phyloP scores from a whole-genome alignment of 2,329 filamentous ascomycete genomes.

The Ophiostoma novo-ulmi region DNA sequence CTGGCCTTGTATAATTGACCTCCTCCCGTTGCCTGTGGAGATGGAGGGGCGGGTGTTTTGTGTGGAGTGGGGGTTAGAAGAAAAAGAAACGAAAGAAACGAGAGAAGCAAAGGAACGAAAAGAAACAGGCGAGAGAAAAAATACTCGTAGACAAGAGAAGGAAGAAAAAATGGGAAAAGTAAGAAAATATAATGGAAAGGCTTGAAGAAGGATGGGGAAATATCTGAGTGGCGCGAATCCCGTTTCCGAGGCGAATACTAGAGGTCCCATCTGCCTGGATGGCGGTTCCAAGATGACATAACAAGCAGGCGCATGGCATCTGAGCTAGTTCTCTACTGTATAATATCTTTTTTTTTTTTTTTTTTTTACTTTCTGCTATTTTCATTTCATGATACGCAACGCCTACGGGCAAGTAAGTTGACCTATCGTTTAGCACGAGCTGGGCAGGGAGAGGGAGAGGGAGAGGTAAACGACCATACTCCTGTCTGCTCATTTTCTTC shows the following conservation, averaged over 20 bases:
- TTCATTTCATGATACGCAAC: neutral
- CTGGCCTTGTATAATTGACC: neutral
- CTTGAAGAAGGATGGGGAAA: neutral
- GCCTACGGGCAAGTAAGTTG: neutral
- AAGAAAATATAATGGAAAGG: neutral
- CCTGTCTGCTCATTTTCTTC: neutral
- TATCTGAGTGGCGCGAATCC: neutral
- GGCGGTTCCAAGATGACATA: neutral
- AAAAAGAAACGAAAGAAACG: constrained; percentile 6
- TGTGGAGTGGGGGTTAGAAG: constrained; percentile 8
- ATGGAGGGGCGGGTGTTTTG: constrained; percentile 15
- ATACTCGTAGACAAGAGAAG: neutral
- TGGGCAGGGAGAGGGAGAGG: neutral
- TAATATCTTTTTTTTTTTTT: neutral
- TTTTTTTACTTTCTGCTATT: neutral
- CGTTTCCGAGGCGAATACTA: neutral
- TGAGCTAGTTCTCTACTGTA: neutral
- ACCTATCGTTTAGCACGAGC: neutral
- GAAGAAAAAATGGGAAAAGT: no score
- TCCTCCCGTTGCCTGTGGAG: constrained; percentile 13
- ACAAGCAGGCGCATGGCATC: neutral
- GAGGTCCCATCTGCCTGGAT: constrained; percentile 4
- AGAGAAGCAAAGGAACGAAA: neutral
- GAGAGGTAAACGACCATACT: neutral
- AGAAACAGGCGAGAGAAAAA: neutral